Percentiles rank a stretch among this genome's conserved stretches.
These are phyloP conservation scores for Tolypocladium nubicola DNA, from an alignment of 2,329 filamentous ascomycete species.

Conservation along the genomic window DNA sequence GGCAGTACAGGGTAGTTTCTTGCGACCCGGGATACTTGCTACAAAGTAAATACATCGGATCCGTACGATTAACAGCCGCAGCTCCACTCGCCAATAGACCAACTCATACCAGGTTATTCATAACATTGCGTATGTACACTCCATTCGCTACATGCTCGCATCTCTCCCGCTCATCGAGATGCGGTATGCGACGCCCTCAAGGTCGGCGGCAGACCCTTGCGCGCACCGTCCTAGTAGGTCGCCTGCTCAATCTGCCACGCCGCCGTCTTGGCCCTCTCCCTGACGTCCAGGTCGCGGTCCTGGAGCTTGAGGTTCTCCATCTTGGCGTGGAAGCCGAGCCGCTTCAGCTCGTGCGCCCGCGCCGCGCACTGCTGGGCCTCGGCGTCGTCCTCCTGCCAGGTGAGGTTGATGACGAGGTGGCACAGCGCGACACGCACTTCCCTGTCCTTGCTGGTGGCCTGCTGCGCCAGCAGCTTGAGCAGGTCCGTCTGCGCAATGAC, in stretches of 20 bases:
- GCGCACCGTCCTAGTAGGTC: slow-evolving; percentile 10
- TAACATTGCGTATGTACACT: neutral
- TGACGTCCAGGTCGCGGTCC: slow-evolving; percentile 71
- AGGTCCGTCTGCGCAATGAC: slow-evolving; percentile 69
- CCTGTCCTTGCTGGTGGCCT: slow-evolving; percentile 62
- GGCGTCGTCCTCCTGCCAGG: slow-evolving; percentile 64
- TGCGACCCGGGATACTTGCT: neutral
- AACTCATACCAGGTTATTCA: neutral
- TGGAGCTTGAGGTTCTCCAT: slow-evolving; percentile 49
- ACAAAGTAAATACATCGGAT: neutral
- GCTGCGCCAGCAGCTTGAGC: slow-evolving; percentile 59
- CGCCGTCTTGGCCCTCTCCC: slow-evolving; percentile 74
- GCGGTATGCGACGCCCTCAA: neutral
- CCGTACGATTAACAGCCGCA: neutral
- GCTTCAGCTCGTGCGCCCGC: slow-evolving; percentile 58
- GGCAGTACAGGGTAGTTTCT: too few species aligned
- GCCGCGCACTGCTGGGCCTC: slow-evolving; percentile 56
- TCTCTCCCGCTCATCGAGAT: neutral
- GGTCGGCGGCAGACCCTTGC: neutral
- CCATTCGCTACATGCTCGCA: neutral
- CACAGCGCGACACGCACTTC: slow-evolving; percentile 70
- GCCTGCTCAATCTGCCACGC: slow-evolving; percentile 56
- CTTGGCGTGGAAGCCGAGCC: slow-evolving; percentile 59
- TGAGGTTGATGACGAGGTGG: slow-evolving; percentile 78
- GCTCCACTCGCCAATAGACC: neutral